These are phyloP conservation scores for Talaromyces sp. DNA, from an alignment of 2,329 filamentous ascomycete species.

Conservation along the genomic window DNA sequence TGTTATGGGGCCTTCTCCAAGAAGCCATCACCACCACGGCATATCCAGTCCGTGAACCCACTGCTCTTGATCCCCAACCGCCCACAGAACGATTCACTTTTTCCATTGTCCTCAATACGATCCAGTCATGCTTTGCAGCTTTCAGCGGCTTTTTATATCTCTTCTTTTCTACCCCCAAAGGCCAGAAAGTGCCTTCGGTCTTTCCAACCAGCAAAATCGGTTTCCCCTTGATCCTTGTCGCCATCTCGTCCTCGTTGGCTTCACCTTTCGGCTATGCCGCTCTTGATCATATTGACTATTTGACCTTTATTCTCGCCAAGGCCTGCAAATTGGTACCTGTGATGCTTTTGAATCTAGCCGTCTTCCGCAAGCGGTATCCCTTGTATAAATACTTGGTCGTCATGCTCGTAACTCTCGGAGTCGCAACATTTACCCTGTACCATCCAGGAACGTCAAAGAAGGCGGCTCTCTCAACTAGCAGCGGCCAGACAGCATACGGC, in stretches of 20 bases:
- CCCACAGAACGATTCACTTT: slow-evolving; percentile 74
- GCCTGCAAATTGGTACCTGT: slow-evolving; percentile 98
- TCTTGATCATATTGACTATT: slow-evolving; percentile 91
- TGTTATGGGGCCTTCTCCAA: slow-evolving; percentile 95
- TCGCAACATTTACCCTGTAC: slow-evolving; percentile 92
- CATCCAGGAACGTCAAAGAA: slow-evolving; percentile 57
- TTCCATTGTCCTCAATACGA: slow-evolving; percentile 90
- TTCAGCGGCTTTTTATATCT: slow-evolving; percentile 79
- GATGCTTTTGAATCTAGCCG: slow-evolving; percentile 89
- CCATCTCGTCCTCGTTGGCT: slow-evolving; percentile 79
- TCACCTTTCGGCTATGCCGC: slow-evolving; percentile 94
- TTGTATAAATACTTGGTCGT: slow-evolving; percentile 97
- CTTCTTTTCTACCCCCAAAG: slow-evolving; percentile 54
- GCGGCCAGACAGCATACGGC: slow-evolving; percentile 62
- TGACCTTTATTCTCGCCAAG: slow-evolving; percentile 95
- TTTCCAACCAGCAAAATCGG: slow-evolving; percentile 74
- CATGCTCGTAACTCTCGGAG: slow-evolving; percentile 80
- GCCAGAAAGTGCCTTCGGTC: slow-evolving; percentile 45
- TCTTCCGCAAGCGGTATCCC: slow-evolving; percentile 85
- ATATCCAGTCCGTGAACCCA: slow-evolving; percentile 57
- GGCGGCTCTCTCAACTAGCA: slow-evolving; percentile 50
- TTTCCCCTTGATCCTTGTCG: slow-evolving; percentile 73
- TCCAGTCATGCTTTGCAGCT: slow-evolving; percentile 86
- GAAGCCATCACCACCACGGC: slow-evolving; percentile 93
- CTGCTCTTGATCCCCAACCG: slow-evolving; percentile 37